phyloP scores from a whole-genome alignment of 257 asterid genomes.

The Phtheirospermum japonicum region DNA sequence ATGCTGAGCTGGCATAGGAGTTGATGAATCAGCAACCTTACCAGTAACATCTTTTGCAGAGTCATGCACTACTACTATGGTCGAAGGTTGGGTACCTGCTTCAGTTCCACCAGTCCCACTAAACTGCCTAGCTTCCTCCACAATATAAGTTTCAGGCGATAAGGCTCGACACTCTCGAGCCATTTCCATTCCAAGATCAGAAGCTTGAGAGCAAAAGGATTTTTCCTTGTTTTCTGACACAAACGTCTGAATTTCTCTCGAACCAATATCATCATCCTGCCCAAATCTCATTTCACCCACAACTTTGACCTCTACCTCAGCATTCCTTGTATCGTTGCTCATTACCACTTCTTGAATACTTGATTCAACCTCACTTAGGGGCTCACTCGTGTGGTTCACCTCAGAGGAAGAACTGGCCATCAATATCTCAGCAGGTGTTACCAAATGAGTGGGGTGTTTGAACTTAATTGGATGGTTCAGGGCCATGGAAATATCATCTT shows the following conservation, averaged over 20 bases:
- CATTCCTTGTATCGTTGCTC: constrained; percentile 44
- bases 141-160: constrained; percentile 47
- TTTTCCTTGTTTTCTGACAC: constrained; percentile 58
- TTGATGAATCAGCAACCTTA: constrained; percentile 37
- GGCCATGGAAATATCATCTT: constrained; percentile 44
- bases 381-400: constrained; percentile 41
- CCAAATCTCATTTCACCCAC: constrained; percentile 51
- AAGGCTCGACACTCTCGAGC: constrained; percentile 58
- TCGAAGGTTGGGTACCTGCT: constrained; percentile 35
- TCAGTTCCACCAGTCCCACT: constrained; percentile 46
- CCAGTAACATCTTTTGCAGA: constrained; percentile 38
- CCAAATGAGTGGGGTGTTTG: constrained; percentile 87
- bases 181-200: constrained; percentile 68
- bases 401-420: constrained; percentile 69
- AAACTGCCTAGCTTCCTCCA: constrained; percentile 53
- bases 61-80: constrained; percentile 34
- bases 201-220: constrained; percentile 69
- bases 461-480: constrained; percentile 48
- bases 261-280: constrained; percentile 42
- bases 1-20: constrained; percentile 35
- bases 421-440: constrained; percentile 82
- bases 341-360: constrained; percentile 54
- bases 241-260: constrained; percentile 42
- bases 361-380: constrained; percentile 45
- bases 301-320: constrained; percentile 61